Evolutionary conservation across 192 early-diverging fungal species (phyloP).

Genomic region (Coemansia sp.): DNA sequence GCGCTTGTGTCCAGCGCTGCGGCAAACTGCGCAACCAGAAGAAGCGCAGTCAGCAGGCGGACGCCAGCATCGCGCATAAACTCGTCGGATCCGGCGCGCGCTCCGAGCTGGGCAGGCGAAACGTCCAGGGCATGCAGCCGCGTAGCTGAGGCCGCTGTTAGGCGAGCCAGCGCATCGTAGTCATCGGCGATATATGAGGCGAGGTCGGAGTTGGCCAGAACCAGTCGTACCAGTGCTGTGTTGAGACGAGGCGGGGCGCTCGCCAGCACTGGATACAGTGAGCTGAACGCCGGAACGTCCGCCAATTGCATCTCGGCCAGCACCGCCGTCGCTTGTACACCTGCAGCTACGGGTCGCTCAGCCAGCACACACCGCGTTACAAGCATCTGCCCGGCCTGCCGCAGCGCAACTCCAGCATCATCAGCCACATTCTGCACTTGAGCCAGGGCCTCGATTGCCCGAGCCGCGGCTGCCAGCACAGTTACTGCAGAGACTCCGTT

Average conservation of each 20-base stretch:
- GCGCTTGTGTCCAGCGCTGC: constrained; percentile 13
- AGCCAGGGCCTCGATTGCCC: constrained; percentile 13
- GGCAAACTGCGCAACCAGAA: constrained; percentile 22
- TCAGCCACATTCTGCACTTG: constrained; percentile 3
- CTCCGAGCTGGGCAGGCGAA: constrained; percentile 13
- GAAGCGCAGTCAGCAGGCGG: constrained; percentile 30
- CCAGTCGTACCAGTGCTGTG: constrained; percentile 21
- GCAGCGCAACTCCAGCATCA: constrained; percentile 19
- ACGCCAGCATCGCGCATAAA: constrained; percentile 20
- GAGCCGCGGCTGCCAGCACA: constrained; percentile 15
- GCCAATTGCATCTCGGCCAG: constrained; percentile 14
- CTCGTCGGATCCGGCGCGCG: constrained; percentile 22
- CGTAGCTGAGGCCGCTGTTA: constrained; percentile 11
- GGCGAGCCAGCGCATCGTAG: constrained; percentile 15
- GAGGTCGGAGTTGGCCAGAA: constrained; percentile 5
- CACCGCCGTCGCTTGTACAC: constrained; percentile 15
- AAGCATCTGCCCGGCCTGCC: constrained; percentile 26
- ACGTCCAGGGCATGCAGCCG: constrained; percentile 22
- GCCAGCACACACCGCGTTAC: constrained; percentile 23
- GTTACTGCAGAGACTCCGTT: no score
- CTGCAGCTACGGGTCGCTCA: constrained; percentile 25
- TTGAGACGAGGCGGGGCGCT: constrained; percentile 23
- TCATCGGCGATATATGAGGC: background rate
- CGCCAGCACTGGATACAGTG: constrained; percentile 23
- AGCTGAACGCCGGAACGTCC: constrained; percentile 5